Evolutionary conservation across 2,329 filamentous ascomycete species (phyloP).

Genomic region (Bimuria novae-zelandiae): DNA sequence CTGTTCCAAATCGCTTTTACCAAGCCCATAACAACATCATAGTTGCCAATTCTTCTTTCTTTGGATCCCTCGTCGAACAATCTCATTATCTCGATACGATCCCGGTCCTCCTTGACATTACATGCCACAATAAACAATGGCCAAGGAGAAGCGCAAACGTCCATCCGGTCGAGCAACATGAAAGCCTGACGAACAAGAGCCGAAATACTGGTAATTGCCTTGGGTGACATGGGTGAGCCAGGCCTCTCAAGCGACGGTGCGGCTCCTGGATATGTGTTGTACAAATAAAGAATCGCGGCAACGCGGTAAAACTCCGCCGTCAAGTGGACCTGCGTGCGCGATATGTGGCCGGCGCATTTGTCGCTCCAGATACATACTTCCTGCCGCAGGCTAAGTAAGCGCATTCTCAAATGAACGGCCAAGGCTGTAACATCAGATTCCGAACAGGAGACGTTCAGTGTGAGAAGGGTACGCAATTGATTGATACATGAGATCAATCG

Average conservation of each 20-base stretch:
- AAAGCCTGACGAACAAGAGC: slow-evolving; percentile 34
- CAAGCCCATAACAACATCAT: not conserved
- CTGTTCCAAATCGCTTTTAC: too few relatives aligned
- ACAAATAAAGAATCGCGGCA: slow-evolving; percentile 54
- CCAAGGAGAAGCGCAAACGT: slow-evolving; percentile 56
- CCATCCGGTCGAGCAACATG: slow-evolving; percentile 42
- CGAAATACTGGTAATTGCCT: not conserved
- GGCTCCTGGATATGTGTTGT: slow-evolving; percentile 39
- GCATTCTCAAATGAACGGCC: slow-evolving; percentile 19
- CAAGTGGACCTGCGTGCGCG: slow-evolving; percentile 41
- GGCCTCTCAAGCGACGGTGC: slow-evolving; percentile 1
- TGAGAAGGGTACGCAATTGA: slow-evolving; percentile 14
- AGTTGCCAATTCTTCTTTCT: not conserved
- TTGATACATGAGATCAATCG: slow-evolving; percentile 52
- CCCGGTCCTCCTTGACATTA: slow-evolving; percentile 49
- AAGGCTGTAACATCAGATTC: not conserved
- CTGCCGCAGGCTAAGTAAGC: slow-evolving; percentile 24
- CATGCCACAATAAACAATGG: slow-evolving; percentile 56
- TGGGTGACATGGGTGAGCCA: not conserved
- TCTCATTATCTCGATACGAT: slow-evolving; percentile 48
- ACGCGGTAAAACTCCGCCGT: slow-evolving; percentile 60
- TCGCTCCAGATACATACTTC: slow-evolving; percentile 28
- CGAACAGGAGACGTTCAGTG: not conserved
- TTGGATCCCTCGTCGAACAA: slow-evolving; percentile 41
- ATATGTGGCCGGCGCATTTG: slow-evolving; percentile 33